Base-by-base conservation (phyloP, 2,329 filamentous ascomycete species). In the Verticillium isaacii region DNA sequence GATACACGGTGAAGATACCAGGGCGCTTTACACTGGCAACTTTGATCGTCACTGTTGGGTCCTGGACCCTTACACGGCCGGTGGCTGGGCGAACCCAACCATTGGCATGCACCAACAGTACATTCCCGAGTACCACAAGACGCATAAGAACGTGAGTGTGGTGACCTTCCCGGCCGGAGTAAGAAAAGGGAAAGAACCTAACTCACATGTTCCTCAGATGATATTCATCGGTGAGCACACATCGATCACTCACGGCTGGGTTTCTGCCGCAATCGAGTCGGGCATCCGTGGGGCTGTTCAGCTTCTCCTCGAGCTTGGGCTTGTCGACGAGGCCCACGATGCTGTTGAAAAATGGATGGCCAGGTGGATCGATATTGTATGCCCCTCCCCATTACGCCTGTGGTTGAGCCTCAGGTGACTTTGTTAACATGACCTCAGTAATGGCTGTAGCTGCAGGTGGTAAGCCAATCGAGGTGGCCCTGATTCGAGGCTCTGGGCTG, bases 191-290 rank as follows among this genome's bases (percentile, higher is more conserved):
- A 23, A 8, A 5, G 9, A 17, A 29, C 5, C 17, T 7, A 14
- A 34, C 29, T 56, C 25, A 56, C 54, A 36, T 14, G 14, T 36
- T 56, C 8, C 50, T n/a, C 15, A 82, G 74, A 86, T 88, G n/a
- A 85, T 91, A 37, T 90, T 90, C 63, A 77, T 89, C 6, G 85
- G 85, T 2, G 89, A 91, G 71, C 88, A 91, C 69, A 90, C 88
- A 0, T 85, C 82, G 7, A 90, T 88, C 69, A 92, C 89, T 0
- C 89, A 91, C 68, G 88, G 87, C 1, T 91, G 87, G 88, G 88
- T 90, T 58, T 82, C 83, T 36, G 85, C 82, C 2, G 88, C 89
- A 1, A 74, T 91, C 5, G 88, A 91, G 69, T 88, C 84, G 12
- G 88, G 86, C 0, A 84, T 91, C 1, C 78, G 89, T 1, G 86